These are phyloP conservation scores for Podila clonocystis DNA, from an alignment of 192 early-diverging fungal genomes.

Conservation along the genomic window DNA sequence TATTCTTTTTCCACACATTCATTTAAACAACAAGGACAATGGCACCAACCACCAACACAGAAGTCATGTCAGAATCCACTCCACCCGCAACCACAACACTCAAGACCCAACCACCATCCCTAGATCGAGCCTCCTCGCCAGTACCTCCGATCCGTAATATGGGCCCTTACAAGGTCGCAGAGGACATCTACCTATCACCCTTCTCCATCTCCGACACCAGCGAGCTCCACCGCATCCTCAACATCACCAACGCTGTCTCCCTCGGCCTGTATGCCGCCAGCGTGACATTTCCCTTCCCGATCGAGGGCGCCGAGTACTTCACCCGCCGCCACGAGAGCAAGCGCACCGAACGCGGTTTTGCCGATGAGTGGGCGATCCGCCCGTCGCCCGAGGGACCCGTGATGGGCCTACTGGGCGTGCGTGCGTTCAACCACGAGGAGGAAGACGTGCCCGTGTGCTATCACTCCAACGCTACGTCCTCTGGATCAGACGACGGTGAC, in stretches of 20 bases:
- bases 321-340: neutral
- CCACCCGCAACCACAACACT: too few species aligned
- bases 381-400: slow-evolving; percentile 6
- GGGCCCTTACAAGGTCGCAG: neutral
- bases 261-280: neutral
- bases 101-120: too few species aligned
- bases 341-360: neutral
- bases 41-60: too few species aligned
- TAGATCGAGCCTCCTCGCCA: neutral
- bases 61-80: too few species aligned
- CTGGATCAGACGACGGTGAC: neutral
- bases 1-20: too few species aligned
- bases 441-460: neutral
- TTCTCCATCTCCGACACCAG: neutral
- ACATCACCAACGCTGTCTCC: neutral
- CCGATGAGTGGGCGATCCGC: slow-evolving; percentile 28
- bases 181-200: neutral
- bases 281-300: slow-evolving; percentile 1
- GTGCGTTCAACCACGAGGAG: slow-evolving; percentile 22
- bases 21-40: too few species aligned
- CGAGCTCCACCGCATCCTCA: neutral
- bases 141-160: neutral
- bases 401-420: slow-evolving; percentile 18
- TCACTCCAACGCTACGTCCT: too few species aligned
- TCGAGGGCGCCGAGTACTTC: neutral